Evolutionary conservation across 1,284 basidiomycete species (phyloP), one percentile per base, ranked within the genome.

Genomic region (Salmacisia buchloeana): DNA sequence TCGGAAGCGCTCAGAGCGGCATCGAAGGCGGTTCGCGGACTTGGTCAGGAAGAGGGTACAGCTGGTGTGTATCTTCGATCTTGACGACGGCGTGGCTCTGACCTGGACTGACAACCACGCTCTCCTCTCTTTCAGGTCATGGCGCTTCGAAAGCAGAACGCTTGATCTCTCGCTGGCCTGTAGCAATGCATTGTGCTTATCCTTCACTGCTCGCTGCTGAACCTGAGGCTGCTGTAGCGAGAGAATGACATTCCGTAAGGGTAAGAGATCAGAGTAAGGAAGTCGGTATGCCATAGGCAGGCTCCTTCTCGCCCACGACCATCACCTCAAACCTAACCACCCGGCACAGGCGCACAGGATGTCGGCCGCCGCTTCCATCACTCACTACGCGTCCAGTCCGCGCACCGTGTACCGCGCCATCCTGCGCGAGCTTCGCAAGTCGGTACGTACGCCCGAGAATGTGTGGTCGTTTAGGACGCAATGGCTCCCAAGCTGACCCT

Each of bases 1-100:
- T 43, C 68, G 77, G 59, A 74, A 75, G 67, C 69, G 71, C 57
- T 73, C 71, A 39, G 77, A 78, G 59, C 65, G 77, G 10, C 77
- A 79, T 58, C 67, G 77, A 35, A 70, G 76, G 35, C 67, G 77
- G 54, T 79, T 79, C 38, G 75, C 73, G 0, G 76, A 79, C 46
- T 71, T 77, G 72, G 70, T 79, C 33, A 66, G 74, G 62, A 67
- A 70, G 59, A 79, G 78, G 68, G 76, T 79, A 12, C 76, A 78
- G 59, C 61, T 79, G 54, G 77, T 75, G 52, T 63, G 73, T 74
- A 33, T 31, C 56, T 27, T 29, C 6, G 46, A 4, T 21, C 25
- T 27, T n/a, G n/a, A n/a, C n/a, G n/a, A 27, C 25, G 46, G 15
- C 46, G 23, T 21, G 23, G 9, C 12, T 45, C 43, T 7, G 6